Evolutionary conservation across 768 basidiomycete species (phyloP), one percentile per base, ranked within the genome.

Genomic region (Lactifluus pinguis): DNA sequence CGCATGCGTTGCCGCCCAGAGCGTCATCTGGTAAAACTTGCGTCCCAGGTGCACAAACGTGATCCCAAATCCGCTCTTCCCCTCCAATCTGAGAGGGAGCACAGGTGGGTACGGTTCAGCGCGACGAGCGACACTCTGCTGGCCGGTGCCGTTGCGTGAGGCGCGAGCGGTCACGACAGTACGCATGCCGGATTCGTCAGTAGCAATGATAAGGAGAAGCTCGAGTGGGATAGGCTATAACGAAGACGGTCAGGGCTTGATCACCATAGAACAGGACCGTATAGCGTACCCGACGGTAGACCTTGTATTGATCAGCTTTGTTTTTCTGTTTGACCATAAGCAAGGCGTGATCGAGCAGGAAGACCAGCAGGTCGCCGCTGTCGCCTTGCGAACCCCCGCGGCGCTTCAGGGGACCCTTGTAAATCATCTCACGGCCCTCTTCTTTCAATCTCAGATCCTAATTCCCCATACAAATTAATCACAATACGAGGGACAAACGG

Each of bases 291-390:
- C 89, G 84, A 67, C 95, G 85, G 70, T 97, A 95, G 13, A 98
- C 95, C 70, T 90, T 91, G 73, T 84, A 87, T 68, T 93, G 91
- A 66, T 98, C 95, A 53, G 86, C 85, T 70, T 94, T 93, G 73
- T 85, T 90, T 73, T 92, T 94, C 70, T 93, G 74, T 75, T 93
- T 98, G 65, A 90, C 94, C 82, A 98, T 92, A 36, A 99, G 76
- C 47, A 99, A 75, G 1, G 94, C 94, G 72, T 99, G 97, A 71
- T 99, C 97, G 70, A 99, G 97, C 68, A 99, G 74, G 76, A 95
- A 98, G 6, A 95, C 90, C 67, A 91, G 83, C 53, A 98, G 77
- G 70, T 98, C 95, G 15, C 92, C 93, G 68, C 85, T 92, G 62
- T 88, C 87, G 61, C 80, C 79, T 68, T 85, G 80, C 6, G 76